Base-by-base conservation (phyloP, 495 filamentous ascomycete genomes). In the Talaromyces proteolyticus region DNA sequence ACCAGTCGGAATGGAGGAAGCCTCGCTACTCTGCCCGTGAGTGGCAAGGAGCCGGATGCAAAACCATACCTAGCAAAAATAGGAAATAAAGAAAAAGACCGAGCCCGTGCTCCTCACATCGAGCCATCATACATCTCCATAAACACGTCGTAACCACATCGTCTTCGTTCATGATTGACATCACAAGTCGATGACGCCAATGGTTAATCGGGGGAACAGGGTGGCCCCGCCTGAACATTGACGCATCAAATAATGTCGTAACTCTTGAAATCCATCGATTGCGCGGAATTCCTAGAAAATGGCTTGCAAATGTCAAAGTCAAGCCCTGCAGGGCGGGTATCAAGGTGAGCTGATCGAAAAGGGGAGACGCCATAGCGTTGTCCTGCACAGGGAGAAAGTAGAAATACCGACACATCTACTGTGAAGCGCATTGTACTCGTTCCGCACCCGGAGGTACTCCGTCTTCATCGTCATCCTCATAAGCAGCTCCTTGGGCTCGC, bases 361-460 rank as follows among this genome's bases (percentile, higher is more conserved):
- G 21, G 25, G 16, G 22, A 25, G 12, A 21, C 24, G 21, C 40
- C 25, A 24, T 14, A 44, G 20, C 21, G 7, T 44, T 22, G 17
- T 37, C 24, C 20, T 24, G 5, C 14, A 23, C 12, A 36, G 37
- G n/a, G 5, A 38, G 49, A 37, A 21, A 25, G 6, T 7, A 36
- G 18, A 36, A 38, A 36, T 18, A 21, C 47, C 8, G 26, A 26
- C 43, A 22, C 36, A 16, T 85, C n/a, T 95, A 99, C 80, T 97
- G 93, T 6, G 89, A 93, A 53, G 93, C 94, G 67, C 93, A 99
- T 76, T 97, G 93, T 58, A 99, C 91, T 37, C 94, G 79, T 75
- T 99, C 93, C 38, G 81, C 90, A 54, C 89, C 89, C 38, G 77
- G 76, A 55, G 89, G 89, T 44, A 83, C 84, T 64, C 64, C 65